Conservation (phyloP, 164 flowering plant species). For the Vitis riparia region DNA sequence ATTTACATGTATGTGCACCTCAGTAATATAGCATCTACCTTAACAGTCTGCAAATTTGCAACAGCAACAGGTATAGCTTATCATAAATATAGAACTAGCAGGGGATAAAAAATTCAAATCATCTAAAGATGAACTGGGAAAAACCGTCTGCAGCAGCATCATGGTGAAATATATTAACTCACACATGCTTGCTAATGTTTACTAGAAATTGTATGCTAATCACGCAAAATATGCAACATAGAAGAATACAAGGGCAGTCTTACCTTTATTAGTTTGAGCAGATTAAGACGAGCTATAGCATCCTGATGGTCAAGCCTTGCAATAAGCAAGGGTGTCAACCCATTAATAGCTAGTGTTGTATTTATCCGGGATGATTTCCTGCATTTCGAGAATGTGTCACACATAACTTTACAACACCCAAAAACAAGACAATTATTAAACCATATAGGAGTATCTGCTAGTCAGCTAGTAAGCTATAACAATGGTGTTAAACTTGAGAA, state of each 20-base stretch:
- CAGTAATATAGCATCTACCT: too few relatives aligned
- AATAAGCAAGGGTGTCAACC: slow-evolving; percentile 90
- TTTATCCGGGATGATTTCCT: slow-evolving; percentile 96
- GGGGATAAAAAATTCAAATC: neutral
- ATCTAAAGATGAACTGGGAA: neutral
- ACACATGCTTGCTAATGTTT: too few relatives aligned
- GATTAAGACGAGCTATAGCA: slow-evolving; percentile 96
- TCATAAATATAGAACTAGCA: too few relatives aligned
- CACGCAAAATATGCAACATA: slow-evolving; percentile 1
- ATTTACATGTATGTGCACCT: too few relatives aligned
- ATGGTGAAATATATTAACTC: too few relatives aligned
- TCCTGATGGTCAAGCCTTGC: slow-evolving; percentile 92
- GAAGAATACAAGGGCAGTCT: neutral
- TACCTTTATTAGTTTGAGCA: slow-evolving; percentile 92
- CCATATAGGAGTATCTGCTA: neutral
- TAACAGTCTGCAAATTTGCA: too few relatives aligned
- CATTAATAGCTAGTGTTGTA: slow-evolving; percentile 91
- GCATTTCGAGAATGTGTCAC: slow-evolving; percentile 34
- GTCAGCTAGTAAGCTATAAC: neutral
- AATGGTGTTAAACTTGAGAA: neutral
- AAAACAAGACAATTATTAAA: neutral
- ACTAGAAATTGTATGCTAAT: neutral
- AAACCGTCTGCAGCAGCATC: too few relatives aligned
- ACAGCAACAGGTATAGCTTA: too few relatives aligned
- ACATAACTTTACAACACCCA: neutral